Conservation (phyloP, 2,329 filamentous ascomycete genomes). For the Coniochaeta sp. region DNA sequence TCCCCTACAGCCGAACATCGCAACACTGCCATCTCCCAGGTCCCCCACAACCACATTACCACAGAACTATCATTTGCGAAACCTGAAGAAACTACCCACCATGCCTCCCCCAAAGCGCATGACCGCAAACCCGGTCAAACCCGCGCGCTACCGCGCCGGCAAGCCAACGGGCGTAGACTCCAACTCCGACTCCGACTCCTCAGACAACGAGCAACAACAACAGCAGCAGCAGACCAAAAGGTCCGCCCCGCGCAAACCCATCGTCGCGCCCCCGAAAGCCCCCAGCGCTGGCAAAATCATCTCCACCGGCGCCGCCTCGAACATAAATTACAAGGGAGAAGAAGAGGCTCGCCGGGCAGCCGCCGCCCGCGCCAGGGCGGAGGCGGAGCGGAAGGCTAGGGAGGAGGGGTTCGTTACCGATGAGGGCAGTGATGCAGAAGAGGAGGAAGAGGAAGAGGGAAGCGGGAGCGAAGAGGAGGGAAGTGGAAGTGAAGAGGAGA, state of each 20-base stretch:
- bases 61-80: background rate
- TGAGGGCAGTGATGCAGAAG: too few species aligned
- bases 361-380: constrained; percentile 30
- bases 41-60: background rate
- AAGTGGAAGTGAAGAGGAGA: constrained; percentile 27
- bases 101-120: constrained; percentile 71
- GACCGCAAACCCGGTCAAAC: constrained; percentile 82
- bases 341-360: constrained; percentile 40
- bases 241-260: constrained; percentile 18
- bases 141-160: constrained; percentile 77
- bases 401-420: constrained; percentile 59
- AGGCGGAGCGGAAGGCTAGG: constrained; percentile 42
- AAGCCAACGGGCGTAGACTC: constrained; percentile 57
- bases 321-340: constrained; percentile 44
- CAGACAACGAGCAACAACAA: constrained; percentile 37
- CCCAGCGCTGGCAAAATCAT: constrained; percentile 50
- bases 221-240: constrained; percentile 19
- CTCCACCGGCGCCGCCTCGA: constrained; percentile 34
- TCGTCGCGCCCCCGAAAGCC: constrained; percentile 50
- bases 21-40: background rate
- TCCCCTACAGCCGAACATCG: background rate
- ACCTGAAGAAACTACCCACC: constrained; percentile 6
- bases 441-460: constrained; percentile 37
- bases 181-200: constrained; percentile 43
- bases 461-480: constrained; percentile 24